A percentile compares a stretch with the other conserved stretches of the same genome.
Conservation (phyloP, 208 protist genomes). For the Paratrypanosoma confusum region DNA sequence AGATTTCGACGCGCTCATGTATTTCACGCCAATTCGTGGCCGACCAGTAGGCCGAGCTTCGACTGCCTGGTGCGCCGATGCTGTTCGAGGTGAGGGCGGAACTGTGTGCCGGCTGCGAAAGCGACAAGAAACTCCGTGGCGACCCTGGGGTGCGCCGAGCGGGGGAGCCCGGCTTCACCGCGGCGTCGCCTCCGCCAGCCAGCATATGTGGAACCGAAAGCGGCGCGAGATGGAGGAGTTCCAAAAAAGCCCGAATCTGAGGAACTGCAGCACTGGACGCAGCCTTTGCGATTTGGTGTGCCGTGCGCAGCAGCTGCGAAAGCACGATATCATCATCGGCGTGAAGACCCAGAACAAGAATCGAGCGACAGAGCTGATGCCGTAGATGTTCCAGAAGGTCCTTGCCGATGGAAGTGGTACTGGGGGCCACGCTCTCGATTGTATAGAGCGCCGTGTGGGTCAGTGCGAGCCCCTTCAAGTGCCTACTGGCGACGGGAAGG, state of each 20-base stretch:
- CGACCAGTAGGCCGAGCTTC: constrained; percentile 11
- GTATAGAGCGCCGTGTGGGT: constrained; percentile 51
- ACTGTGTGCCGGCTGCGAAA: background rate
- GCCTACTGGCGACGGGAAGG: constrained; percentile 21
- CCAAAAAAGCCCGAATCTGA: constrained; percentile 75
- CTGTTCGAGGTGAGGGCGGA: constrained; percentile 3
- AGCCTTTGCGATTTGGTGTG: constrained; percentile 51
- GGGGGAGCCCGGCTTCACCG: background rate
- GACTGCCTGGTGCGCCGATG: constrained; percentile 3
- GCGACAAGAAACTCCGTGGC: constrained; percentile 3
- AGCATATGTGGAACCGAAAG: constrained; percentile 33
- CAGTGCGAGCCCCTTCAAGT: constrained; percentile 65
- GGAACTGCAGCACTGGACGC: constrained; percentile 45
- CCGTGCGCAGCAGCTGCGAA: constrained; percentile 67
- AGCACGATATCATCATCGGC: constrained; percentile 67
- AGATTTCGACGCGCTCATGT: constrained; percentile 57
- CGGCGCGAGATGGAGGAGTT: constrained; percentile 66
- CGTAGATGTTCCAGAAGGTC: constrained; percentile 40
- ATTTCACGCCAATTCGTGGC: constrained; percentile 22
- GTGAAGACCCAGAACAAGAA: constrained; percentile 54
- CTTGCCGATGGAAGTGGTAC: constrained; percentile 3
- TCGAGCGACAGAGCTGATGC: constrained; percentile 59
- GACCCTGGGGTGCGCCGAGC: background rate
- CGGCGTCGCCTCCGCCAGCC: no score
- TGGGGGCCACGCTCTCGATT: constrained; percentile 14